A percentile compares a stretch with the other conserved stretches of the same genome.
Evolutionary conservation across 148 eudicot species (phyloP).

Genomic region (Rhododendron griersonianum): DNA sequence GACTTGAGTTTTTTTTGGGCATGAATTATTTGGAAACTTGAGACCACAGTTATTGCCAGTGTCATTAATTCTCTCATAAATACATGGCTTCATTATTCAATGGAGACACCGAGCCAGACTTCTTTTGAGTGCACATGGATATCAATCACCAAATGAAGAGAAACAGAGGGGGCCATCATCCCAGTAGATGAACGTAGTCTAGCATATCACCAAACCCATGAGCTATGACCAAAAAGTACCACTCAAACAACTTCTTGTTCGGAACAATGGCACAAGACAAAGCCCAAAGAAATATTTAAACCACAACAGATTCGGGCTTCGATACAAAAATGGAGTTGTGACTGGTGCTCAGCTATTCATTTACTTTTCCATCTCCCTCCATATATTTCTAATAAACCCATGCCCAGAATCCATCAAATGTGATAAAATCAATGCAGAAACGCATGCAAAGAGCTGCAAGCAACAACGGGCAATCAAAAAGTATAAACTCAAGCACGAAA

Average conservation of each 20-base stretch:
- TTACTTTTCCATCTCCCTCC: not conserved
- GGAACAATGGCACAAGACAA: not conserved
- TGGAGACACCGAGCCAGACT: too few species aligned
- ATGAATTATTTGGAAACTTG: too few species aligned
- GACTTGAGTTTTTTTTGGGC: too few species aligned
- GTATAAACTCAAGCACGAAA: not conserved
- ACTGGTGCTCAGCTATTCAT: not conserved
- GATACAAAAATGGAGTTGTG: too few species aligned
- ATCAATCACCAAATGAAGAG: too few species aligned
- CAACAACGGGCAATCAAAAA: not conserved
- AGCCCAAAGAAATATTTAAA: not conserved
- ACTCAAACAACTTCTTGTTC: not conserved
- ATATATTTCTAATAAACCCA: not conserved
- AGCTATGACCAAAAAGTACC: not conserved
- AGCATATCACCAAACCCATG: not conserved
- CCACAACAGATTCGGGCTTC: not conserved
- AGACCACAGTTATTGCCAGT: too few species aligned
- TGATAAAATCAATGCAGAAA: not conserved
- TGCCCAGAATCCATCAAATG: not conserved
- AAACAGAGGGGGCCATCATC: too few species aligned
- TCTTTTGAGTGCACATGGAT: too few species aligned
- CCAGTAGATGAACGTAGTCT: not conserved
- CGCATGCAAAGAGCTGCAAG: not conserved
- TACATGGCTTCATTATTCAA: too few species aligned
- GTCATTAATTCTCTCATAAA: too few species aligned